Evolutionary conservation across 495 filamentous ascomycete species (phyloP).

Genomic region (Xanthoparmelia taractica): DNA sequence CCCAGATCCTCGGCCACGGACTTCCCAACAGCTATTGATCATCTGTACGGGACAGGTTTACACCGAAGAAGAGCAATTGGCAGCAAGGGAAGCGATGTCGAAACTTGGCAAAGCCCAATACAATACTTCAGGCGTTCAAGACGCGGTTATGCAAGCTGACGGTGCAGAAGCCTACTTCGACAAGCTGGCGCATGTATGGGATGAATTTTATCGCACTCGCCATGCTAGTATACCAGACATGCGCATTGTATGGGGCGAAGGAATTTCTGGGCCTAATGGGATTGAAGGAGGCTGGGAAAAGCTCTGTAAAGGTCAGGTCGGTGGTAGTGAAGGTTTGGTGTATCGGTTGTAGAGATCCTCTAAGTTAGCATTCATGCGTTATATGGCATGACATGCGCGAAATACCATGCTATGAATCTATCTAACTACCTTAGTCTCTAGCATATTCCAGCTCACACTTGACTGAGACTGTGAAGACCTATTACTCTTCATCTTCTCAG

Average conservation of each 20-base stretch:
- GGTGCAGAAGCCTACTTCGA: not conserved
- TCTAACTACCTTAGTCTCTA: not conserved
- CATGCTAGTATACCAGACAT: constrained; percentile 1
- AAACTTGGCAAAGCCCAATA: not conserved
- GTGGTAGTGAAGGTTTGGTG: constrained; percentile 3
- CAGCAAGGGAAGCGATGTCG: not conserved
- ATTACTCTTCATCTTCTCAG: constrained; percentile 5
- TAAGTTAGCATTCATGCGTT: not conserved
- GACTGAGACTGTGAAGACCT: too few species aligned
- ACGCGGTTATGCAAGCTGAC: not conserved
- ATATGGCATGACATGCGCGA: constrained; percentile 1
- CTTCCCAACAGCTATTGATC: not conserved
- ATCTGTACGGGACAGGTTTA: not conserved
- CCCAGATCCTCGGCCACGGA: not conserved
- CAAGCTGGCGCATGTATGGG: not conserved
- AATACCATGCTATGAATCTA: not conserved
- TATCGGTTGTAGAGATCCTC: not conserved
- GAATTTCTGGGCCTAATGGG: not conserved
- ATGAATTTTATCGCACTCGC: not conserved
- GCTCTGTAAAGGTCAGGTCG: constrained; percentile 2
- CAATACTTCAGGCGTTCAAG: constrained; percentile 3
- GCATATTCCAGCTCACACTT: constrained; percentile 5
- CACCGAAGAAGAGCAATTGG: not conserved
- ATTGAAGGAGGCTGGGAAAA: constrained; percentile 1
- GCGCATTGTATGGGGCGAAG: not conserved